A percentile compares a stretch with the other conserved stretches of the same genome.
Conservation (phyloP, 768 basidiomycete species). For the Lanmaoa pseudosensibilis region DNA sequence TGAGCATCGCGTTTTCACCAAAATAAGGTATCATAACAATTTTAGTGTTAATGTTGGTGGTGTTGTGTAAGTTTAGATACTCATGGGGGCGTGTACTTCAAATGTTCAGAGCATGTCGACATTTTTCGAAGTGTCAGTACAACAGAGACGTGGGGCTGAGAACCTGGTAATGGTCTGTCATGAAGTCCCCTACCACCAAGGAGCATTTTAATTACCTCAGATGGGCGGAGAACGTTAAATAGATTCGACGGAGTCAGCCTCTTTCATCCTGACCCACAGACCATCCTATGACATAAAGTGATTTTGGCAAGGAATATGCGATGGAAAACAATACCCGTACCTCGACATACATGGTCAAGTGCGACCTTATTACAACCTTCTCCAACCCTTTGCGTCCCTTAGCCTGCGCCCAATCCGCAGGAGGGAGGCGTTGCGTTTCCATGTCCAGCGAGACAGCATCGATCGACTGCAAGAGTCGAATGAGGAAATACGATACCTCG, state of each 20-base stretch:
- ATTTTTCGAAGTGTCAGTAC: background rate
- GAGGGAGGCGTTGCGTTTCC: constrained; percentile 37
- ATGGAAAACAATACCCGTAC: constrained; percentile 35
- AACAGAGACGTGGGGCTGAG: background rate
- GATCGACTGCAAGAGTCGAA: constrained; percentile 52
- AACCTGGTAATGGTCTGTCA: too few relatives aligned
- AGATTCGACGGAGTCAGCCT: constrained; percentile 11
- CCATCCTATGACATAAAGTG: constrained; percentile 27
- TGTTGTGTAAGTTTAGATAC: too few relatives aligned
- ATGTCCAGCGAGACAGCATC: constrained; percentile 40
- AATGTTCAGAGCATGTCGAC: background rate
- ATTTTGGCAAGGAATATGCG: too few relatives aligned
- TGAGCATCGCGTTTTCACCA: too few relatives aligned
- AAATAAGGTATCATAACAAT: too few relatives aligned
- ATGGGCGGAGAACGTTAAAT: background rate
- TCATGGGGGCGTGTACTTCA: background rate
- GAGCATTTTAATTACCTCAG: too few relatives aligned
- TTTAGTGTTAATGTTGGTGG: too few relatives aligned
- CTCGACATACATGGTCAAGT: constrained; percentile 45
- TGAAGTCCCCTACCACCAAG: too few relatives aligned
- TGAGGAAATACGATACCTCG: constrained; percentile 53
- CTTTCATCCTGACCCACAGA: constrained; percentile 21
- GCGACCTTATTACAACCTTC: constrained; percentile 37
- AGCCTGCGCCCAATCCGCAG: constrained; percentile 34
- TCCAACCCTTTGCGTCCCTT: constrained; percentile 40